Evolutionary conservation across 2,329 filamentous ascomycete species (phyloP).

Genomic region (Aureobasidium sp.): DNA sequence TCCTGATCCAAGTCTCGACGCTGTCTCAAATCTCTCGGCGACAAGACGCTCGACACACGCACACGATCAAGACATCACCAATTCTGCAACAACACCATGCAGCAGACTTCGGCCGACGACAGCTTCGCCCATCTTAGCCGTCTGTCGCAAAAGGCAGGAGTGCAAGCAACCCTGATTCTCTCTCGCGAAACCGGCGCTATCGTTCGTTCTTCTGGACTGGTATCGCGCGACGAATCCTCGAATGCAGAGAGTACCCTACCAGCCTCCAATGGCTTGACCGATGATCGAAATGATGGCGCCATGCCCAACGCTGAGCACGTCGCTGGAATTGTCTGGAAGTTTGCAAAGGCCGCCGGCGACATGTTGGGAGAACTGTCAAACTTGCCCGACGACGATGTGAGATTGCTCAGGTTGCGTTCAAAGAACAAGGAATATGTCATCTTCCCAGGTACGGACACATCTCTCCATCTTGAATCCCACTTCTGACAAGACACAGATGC

Average conservation of each 20-base stretch:
- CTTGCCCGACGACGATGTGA: conserved; percentile 68
- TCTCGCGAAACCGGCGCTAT: conserved; percentile 65
- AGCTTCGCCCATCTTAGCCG: conserved; percentile 58
- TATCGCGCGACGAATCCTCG: conserved; percentile 49
- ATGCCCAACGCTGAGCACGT: conserved; percentile 61
- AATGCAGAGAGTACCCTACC: conserved; percentile 32
- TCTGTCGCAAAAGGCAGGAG: conserved; percentile 67
- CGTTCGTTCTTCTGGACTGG: conserved; percentile 64
- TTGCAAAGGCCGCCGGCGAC: conserved; percentile 59
- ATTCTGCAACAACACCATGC: background rate
- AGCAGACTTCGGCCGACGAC: conserved; percentile 36
- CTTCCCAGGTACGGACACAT: conserved; percentile 49
- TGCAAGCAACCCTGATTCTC: conserved; percentile 68
- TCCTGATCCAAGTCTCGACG: background rate
- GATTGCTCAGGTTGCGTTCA: conserved; percentile 67
- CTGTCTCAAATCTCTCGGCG: background rate
- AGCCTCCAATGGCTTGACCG: conserved; percentile 18
- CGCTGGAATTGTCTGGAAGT: conserved; percentile 67
- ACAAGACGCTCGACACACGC: background rate
- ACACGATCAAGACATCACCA: background rate
- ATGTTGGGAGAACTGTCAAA: conserved; percentile 66
- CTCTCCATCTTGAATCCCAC: background rate
- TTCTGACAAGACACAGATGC: conserved; percentile 39
- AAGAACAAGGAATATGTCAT: conserved; percentile 80
- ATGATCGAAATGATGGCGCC: conserved; percentile 20